Percentiles rank a stretch among this genome's conserved stretches.
Conservation (phyloP, 2,329 filamentous ascomycete genomes). For the Lachnellula suecica region DNA sequence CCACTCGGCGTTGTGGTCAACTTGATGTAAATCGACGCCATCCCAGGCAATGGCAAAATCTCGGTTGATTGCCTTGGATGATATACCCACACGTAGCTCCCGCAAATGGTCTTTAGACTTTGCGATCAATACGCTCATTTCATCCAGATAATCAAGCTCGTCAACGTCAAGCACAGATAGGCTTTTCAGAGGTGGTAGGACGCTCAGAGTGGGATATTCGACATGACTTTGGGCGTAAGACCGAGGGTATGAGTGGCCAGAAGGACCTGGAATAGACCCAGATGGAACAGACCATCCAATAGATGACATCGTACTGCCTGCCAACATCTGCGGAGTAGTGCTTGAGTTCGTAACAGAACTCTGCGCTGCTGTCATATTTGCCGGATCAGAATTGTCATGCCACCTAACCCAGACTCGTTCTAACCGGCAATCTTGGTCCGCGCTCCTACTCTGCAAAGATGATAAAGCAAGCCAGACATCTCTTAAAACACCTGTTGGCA, state of each 20-base stretch:
- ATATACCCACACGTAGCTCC: conserved; percentile 74
- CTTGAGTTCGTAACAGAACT: conserved; percentile 17
- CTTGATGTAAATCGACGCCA: conserved; percentile 59
- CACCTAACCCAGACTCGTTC: conserved; percentile 78
- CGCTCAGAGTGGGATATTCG: conserved; percentile 78
- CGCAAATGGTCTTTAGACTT: conserved; percentile 64
- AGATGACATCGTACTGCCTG: conserved; percentile 40
- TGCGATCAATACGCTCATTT: conserved; percentile 76
- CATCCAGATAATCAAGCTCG: conserved; percentile 78
- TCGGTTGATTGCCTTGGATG: conserved; percentile 43
- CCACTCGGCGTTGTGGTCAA: conserved; percentile 58
- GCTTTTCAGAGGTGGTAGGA: conserved; percentile 72
- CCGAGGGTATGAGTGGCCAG: conserved; percentile 22
- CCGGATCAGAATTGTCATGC: conserved; percentile 64
- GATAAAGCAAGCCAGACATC: conserved; percentile 80
- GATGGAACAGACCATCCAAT: conserved; percentile 39
- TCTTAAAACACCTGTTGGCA: conserved; percentile 80
- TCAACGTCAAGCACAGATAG: conserved; percentile 79
- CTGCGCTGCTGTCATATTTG: conserved; percentile 25
- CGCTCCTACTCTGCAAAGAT: conserved; percentile 58
- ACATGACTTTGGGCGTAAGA: conserved; percentile 57
- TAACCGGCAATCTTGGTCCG: conserved; percentile 63
- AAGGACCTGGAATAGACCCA: conserved; percentile 20
- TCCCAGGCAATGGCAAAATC: conserved; percentile 65
- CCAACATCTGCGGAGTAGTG: conserved; percentile 28